A percentile compares a stretch with the other conserved stretches of the same genome.
These are phyloP conservation scores for Penicillium thymicola DNA, from an alignment of 2,329 filamentous ascomycete species.

Conservation along the genomic window DNA sequence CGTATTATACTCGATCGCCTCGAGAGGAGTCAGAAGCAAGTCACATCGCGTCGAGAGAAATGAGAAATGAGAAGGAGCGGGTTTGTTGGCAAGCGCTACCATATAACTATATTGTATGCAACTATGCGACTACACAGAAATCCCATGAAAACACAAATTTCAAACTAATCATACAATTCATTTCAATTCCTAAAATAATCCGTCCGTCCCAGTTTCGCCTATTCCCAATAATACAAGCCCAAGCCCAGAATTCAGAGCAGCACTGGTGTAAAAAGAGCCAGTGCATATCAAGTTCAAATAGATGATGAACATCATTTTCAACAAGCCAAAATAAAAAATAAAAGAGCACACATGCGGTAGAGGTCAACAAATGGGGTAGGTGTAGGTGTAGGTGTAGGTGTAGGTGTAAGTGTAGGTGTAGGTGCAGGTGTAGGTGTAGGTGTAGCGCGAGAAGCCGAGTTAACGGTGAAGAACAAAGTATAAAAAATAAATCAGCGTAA, in stretches of 20 bases:
- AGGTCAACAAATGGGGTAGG: neutral
- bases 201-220: slow-evolving; percentile 20
- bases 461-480: slow-evolving; percentile 10
- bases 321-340: slow-evolving; percentile 8
- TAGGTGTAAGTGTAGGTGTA: neutral
- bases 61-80: too few relatives aligned
- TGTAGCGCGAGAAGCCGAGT: slow-evolving; percentile 15
- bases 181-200: slow-evolving; percentile 25
- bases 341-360: slow-evolving; percentile 17
- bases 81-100: too few relatives aligned
- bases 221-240: slow-evolving; percentile 24
- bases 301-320: slow-evolving; percentile 14
- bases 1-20: too few relatives aligned
- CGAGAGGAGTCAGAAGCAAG: too few relatives aligned
- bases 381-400: neutral
- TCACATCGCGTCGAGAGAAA: too few relatives aligned
- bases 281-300: slow-evolving; percentile 18
- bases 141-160: neutral
- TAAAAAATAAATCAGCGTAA: slow-evolving; percentile 21
- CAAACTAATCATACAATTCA: slow-evolving; percentile 33
- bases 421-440: neutral
- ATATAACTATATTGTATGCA: neutral
- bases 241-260: slow-evolving; percentile 10
- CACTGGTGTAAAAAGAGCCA: slow-evolving; percentile 24
- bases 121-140: neutral